Conservation (phyloP, 1,284 basidiomycete species). For the Puccinia polysora region DNA sequence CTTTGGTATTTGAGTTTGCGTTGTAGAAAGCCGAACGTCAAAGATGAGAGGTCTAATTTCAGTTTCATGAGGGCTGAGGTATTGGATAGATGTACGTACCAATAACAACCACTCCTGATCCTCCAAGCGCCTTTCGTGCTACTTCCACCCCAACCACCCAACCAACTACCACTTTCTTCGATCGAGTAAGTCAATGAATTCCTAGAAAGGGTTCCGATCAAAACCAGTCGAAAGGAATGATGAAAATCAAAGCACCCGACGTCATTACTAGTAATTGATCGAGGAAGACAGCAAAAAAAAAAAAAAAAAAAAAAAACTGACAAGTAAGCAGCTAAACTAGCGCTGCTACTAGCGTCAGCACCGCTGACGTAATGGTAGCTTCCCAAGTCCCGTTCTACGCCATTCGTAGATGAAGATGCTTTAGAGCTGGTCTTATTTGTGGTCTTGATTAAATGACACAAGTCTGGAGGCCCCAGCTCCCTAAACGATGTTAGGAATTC, state of each 20-base stretch:
- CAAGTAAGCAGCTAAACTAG: constrained; percentile 93
- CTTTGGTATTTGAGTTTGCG: constrained; percentile 55
- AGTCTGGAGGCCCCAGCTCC: constrained; percentile 92
- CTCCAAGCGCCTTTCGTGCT: constrained; percentile 65
- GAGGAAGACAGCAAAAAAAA: background rate
- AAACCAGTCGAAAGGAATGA: background rate
- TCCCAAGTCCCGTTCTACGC: constrained; percentile 61
- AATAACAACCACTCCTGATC: constrained; percentile 88
- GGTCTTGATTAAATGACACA: constrained; percentile 87
- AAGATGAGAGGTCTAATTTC: background rate
- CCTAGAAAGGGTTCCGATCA: constrained; percentile 33
- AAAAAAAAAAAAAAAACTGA: constrained; percentile 3
- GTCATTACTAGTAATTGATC: too few relatives aligned
- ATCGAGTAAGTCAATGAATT: constrained; percentile 94
- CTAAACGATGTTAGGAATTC: constrained; percentile 89
- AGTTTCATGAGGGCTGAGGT: background rate
- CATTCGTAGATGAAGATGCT: constrained; percentile 70
- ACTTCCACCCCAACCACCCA: constrained; percentile 65
- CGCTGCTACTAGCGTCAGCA: constrained; percentile 93
- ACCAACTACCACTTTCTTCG: constrained; percentile 88
- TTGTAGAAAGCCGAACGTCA: too few relatives aligned
- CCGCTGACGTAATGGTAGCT: constrained; percentile 95
- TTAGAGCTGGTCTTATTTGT: constrained; percentile 70
- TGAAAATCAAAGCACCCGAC: too few relatives aligned
- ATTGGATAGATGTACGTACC: constrained; percentile 59